Evolutionary conservation across 73 alveolate species (phyloP).

Genomic region (Paramecium biaurelia): DNA sequence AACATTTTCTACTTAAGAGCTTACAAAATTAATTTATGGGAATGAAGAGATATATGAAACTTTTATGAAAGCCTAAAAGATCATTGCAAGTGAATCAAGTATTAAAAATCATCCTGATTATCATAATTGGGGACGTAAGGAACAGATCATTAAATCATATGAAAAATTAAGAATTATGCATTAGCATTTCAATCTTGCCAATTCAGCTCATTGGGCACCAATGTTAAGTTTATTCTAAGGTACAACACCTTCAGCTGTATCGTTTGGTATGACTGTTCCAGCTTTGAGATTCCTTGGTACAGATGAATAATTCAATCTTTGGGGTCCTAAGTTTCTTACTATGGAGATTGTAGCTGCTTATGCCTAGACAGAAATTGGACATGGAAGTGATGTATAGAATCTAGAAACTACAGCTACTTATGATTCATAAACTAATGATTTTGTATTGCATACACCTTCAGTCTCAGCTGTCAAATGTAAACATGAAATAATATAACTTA

Average conservation of each 20-base stretch:
- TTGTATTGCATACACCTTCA: constrained; percentile 79
- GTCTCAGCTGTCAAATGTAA: constrained; percentile 71
- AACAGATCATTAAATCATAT: not conserved
- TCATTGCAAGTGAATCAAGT: not conserved
- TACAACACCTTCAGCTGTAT: constrained; percentile 13
- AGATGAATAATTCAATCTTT: constrained; percentile 44
- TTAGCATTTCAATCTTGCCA: not conserved
- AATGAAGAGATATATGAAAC: not conserved
- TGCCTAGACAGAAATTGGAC: constrained; percentile 87
- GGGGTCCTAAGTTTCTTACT: constrained; percentile 55
- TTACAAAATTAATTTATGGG: not conserved
- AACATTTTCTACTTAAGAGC: not conserved
- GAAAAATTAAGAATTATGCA: not conserved
- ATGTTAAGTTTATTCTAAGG: not conserved
- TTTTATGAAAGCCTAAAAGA: not conserved
- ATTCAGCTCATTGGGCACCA: not conserved
- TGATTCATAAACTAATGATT: constrained; percentile 71
- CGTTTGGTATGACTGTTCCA: constrained; percentile 49
- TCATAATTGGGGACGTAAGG: constrained; percentile 17
- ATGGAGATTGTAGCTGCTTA: constrained; percentile 73
- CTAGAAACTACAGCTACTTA: constrained; percentile 78
- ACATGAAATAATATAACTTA: not conserved
- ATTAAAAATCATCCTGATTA: not conserved
- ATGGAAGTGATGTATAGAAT: constrained; percentile 83
- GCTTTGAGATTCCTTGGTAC: constrained; percentile 54